Percentiles rank a stretch among this genome's conserved stretches.
Evolutionary conservation across 2,329 filamentous ascomycete species (phyloP).

Genomic region (Pseudogymnoascus sp.): DNA sequence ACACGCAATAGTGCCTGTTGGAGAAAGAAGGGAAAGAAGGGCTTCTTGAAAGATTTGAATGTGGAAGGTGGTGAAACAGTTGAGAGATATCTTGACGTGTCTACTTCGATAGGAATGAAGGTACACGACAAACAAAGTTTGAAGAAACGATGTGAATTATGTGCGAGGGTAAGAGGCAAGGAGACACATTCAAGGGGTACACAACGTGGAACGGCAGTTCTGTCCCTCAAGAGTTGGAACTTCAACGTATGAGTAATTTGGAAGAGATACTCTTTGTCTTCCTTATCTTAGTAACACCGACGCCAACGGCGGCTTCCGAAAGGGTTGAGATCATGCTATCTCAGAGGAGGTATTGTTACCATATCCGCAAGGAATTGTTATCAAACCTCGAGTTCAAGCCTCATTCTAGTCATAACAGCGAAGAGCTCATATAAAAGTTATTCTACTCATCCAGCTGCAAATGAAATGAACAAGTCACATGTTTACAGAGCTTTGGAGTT

Average conservation of each 20-base stretch:
- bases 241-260: background rate
- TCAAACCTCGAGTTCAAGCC: background rate
- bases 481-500: background rate
- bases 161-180: background rate
- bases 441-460: background rate
- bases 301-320: background rate
- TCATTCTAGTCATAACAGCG: background rate
- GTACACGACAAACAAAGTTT: background rate
- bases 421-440: background rate
- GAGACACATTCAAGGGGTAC: background rate
- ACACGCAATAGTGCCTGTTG: background rate
- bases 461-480: background rate
- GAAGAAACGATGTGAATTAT: background rate
- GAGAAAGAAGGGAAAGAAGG: background rate
- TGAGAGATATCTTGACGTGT: background rate
- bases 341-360: background rate
- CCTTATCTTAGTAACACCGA: constrained; percentile 2
- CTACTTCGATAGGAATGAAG: background rate
- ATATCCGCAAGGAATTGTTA: background rate
- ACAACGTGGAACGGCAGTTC: background rate
- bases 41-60: background rate
- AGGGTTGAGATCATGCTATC: background rate
- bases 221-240: background rate
- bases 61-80: background rate
- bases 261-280: background rate